Conservation (phyloP, 2,329 filamentous ascomycete genomes). For the Seiridium cupressi region DNA sequence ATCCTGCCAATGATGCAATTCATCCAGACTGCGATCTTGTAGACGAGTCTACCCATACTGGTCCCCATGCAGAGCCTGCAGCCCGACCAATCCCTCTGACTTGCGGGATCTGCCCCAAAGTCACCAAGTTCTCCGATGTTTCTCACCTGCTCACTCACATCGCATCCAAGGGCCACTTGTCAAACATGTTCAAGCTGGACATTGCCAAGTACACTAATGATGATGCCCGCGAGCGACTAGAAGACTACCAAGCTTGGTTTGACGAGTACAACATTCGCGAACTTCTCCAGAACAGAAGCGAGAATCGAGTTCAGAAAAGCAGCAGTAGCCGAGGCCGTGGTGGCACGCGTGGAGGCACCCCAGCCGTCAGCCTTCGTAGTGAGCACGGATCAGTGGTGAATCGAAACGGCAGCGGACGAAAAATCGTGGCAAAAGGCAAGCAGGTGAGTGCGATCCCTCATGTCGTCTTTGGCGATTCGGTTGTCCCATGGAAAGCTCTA, state of each 20-base stretch:
- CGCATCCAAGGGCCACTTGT: constrained; percentile 87
- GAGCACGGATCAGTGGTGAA: neutral
- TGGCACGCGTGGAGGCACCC: constrained; percentile 11
- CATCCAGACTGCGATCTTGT: no score
- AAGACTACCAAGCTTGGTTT: constrained; percentile 79
- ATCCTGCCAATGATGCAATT: neutral
- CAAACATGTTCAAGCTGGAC: constrained; percentile 78
- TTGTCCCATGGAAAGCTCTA: neutral
- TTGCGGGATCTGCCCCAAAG: constrained; percentile 81
- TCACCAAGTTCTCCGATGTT: constrained; percentile 80
- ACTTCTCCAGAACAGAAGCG: constrained; percentile 72
- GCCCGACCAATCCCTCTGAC: constrained; percentile 58
- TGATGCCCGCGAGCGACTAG: constrained; percentile 60
- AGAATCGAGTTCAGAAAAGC: constrained; percentile 61
- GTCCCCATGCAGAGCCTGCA: neutral
- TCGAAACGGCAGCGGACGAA: neutral
- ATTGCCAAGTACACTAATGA: constrained; percentile 67
- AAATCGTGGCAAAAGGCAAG: neutral
- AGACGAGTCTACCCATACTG: neutral
- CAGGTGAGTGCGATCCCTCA: constrained; percentile 5
- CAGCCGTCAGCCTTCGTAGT: neutral
- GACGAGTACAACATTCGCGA: constrained; percentile 65
- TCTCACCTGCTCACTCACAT: constrained; percentile 92
- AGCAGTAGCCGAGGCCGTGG: constrained; percentile 19
- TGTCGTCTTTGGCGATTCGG: neutral